Evolutionary conservation across 2,329 filamentous ascomycete species (phyloP), one percentile per base, ranked within the genome.

Genomic region (Phyllosticta citribraziliensis): DNA sequence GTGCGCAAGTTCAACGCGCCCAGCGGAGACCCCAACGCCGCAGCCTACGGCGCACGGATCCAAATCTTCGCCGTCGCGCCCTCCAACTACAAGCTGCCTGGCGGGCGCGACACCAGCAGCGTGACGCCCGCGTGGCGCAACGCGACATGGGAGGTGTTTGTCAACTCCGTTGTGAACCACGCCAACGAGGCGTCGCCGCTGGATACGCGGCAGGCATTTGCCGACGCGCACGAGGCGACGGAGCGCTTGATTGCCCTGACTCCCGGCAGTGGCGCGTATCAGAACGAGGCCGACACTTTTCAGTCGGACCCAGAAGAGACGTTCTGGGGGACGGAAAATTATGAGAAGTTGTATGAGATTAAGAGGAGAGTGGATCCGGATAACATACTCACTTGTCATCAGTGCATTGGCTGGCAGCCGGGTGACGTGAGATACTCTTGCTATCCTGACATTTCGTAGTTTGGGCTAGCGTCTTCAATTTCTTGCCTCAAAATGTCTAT

Each of bases 101-200:
- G 33, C 6, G 33, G 33, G 2, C 33, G 33, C 33, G 33, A 40
- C 33, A 2, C 33, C 8, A 40, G 33, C 33, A 40, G 33, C 33
- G 14, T 40, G 14, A 40, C 33, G 47, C 80, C 81, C 0, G 79
- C 79, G 0, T 85, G 81, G 80, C 73, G 82, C 17, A 76, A 65
- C 12, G 72, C 78, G 0, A 40, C 33, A 11, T 40, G 33, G 33
- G 33, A 40, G 14, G 33, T 40, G 11, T 40, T 40, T 17, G 33
- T 70, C 35, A 74, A 66, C 50, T 74, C 71, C 22, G 70, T 73
- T 10, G 67, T 67, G 52, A 73, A 71, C 72, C 72, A 73, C 0
- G 71, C 70, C 9, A 72, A 67, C 47, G 71, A 72, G 2, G 70
- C 72, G 5, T 72, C 67, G 52, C 67, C 67, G 17, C 68, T 68